Base-by-base conservation (phyloP, 2,329 filamentous ascomycete species). In the Clonostachys rhizophaga region DNA sequence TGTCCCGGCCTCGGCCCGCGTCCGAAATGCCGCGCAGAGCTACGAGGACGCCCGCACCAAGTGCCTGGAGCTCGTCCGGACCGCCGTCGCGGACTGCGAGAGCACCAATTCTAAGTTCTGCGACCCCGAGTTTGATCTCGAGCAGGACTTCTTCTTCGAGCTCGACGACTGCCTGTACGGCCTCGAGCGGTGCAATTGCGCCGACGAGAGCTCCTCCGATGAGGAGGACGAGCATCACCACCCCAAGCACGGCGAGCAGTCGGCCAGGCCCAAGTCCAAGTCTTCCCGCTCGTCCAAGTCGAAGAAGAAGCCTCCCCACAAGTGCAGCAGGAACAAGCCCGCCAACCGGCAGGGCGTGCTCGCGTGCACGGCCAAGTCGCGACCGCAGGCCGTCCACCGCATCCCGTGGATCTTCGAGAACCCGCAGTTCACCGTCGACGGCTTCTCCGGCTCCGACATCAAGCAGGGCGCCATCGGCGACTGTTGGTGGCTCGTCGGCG, bases 401-500 rank as follows among this genome's bases (percentile, higher is more conserved):
- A 52, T 74, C 13, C 65, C 69, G 45, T 71, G 68, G 66, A 65
- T 70, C 48, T 71, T 72, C 39, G 66, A 69, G 39, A 61, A 58
- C 10, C 67, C 68, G 0, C 62, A 65, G 40, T 72, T 71, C 48
- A 68, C 62, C 14, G 52, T 68, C n/a, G 62, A 64, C 30, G 66
- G 66, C 13, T 72, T 61, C 50, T 65, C 67, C 10, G 59, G 62
- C 40, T 65, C 68, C 2, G 69, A 72, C 40, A 66, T 72, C 50
- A 68, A 67, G 52, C 70, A 73, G 48, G 69, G 69, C 17, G 51
- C 50, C 9, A 76, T 78, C 52, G 86, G 86, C 2, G 83, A 89
- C 59, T 89, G 86, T 64, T 89, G 86, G 84, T 81, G 87, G 61
- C 73, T 89, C 59, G 84, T 86, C 5, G 84, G 83, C 1, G 65